A percentile compares a stretch with the other conserved stretches of the same genome.
These are phyloP conservation scores for Hypomyces rosellus DNA, from an alignment of 2,329 filamentous ascomycete species.

Conservation along the genomic window DNA sequence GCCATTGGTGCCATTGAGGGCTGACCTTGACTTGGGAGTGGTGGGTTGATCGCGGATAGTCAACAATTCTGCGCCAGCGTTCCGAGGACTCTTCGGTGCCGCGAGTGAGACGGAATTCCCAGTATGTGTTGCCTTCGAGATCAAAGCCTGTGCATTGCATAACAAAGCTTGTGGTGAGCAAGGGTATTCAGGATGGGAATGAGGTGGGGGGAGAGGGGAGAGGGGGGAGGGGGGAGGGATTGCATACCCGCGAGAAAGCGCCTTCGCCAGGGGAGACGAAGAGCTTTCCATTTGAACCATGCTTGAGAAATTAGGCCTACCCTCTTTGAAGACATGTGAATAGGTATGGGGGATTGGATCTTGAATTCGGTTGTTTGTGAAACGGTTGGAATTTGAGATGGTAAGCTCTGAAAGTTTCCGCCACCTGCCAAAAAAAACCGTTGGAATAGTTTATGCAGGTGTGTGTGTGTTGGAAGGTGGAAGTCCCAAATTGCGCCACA, in stretches of 20 bases:
- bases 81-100: conserved; percentile 24
- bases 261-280: conserved; percentile 58
- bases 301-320: conserved; percentile 32
- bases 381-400: neutral
- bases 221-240: neutral
- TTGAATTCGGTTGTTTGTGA: too few species aligned
- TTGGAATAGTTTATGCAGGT: neutral
- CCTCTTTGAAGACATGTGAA: conserved; percentile 30
- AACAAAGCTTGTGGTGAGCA: too few species aligned
- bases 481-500: neutral
- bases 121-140: conserved; percentile 61
- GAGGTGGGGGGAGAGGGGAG: neutral
- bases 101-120: conserved; percentile 55
- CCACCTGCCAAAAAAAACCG: neutral
- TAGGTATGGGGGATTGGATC: neutral
- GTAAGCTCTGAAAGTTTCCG: neutral
- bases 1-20: conserved; percentile 64
- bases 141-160: conserved; percentile 45
- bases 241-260: conserved; percentile 53
- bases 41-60: conserved; percentile 50
- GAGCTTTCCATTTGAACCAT: conserved; percentile 58
- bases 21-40: conserved; percentile 50
- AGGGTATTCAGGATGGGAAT: neutral
- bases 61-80: conserved; percentile 56
- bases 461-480: neutral